Conservation (phyloP, 129 eudicot species). For the Helichrysum umbraculigerum region DNA sequence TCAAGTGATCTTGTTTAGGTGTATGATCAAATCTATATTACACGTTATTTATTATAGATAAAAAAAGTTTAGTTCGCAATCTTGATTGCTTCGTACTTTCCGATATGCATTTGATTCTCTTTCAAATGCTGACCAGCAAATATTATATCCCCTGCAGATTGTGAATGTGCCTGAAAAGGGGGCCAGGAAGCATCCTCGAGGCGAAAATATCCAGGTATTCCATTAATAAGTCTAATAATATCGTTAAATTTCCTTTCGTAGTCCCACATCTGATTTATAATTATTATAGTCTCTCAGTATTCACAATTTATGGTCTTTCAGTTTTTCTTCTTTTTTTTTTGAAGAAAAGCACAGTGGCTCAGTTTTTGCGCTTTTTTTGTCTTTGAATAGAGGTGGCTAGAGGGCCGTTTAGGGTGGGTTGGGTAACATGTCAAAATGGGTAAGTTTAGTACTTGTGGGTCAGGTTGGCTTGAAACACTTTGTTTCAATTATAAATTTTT, state of each 20-base stretch:
- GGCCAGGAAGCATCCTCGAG: conserved; percentile 94
- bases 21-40: neutral
- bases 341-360: too few relatives aligned
- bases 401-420: too few relatives aligned
- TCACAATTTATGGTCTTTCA: too few relatives aligned
- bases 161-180: conserved; percentile 95
- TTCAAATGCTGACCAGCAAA: neutral
- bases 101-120: neutral
- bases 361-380: too few relatives aligned
- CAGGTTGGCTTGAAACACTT: too few relatives aligned
- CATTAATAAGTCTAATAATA: conserved; percentile 7
- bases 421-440: too few relatives aligned
- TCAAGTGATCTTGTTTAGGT: neutral
- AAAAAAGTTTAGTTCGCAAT: neutral
- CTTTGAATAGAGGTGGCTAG: too few relatives aligned
- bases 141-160: conserved; percentile 49
- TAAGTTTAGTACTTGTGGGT: too few relatives aligned
- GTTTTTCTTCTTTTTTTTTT: too few relatives aligned
- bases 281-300: too few relatives aligned
- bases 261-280: too few relatives aligned
- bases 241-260: neutral
- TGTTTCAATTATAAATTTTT: too few relatives aligned
- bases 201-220: conserved; percentile 77
- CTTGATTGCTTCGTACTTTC: neutral
- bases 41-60: neutral